Evolutionary conservation across 2,329 filamentous ascomycete species (phyloP).

Genomic region (Pleomassaria siparia): DNA sequence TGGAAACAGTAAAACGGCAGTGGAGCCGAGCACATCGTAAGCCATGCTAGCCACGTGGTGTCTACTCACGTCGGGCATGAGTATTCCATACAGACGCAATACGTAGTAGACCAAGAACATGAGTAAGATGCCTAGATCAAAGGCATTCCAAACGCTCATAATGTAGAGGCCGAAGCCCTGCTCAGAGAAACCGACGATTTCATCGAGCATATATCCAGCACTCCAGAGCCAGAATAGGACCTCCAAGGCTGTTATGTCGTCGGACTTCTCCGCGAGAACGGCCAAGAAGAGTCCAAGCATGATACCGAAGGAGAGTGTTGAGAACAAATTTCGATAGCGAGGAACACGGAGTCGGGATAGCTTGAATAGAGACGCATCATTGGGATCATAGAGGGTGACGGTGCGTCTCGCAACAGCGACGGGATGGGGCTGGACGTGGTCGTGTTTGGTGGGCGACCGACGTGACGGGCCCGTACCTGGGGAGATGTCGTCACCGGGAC

Average conservation of each 20-base stretch:
- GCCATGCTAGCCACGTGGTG: constrained; percentile 78
- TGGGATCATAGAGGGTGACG: constrained; percentile 85
- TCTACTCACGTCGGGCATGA: constrained; percentile 70
- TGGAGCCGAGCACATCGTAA: constrained; percentile 91
- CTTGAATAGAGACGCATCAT: constrained; percentile 88
- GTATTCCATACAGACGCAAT: constrained; percentile 83
- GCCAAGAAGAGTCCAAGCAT: constrained; percentile 83
- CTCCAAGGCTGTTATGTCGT: constrained; percentile 80
- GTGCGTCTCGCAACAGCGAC: constrained; percentile 63
- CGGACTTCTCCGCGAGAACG: constrained; percentile 73
- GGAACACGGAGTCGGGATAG: constrained; percentile 87
- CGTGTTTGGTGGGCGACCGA: constrained; percentile 27
- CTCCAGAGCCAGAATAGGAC: constrained; percentile 98
- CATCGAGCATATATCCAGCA: constrained; percentile 93
- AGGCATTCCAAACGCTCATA: constrained; percentile 97
- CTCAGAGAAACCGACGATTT: constrained; percentile 93
- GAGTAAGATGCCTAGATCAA: constrained; percentile 86
- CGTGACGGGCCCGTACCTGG: constrained; percentile 35
- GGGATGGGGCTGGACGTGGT: constrained; percentile 14
- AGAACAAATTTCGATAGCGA: constrained; percentile 86
- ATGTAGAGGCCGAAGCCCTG: constrained; percentile 96
- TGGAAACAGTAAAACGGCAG: constrained; percentile 85
- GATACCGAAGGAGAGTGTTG: constrained; percentile 82
- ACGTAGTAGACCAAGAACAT: constrained; percentile 88
- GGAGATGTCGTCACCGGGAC: constrained; percentile 25